Percentiles rank a stretch among this genome's conserved stretches.
phyloP scores from a whole-genome alignment of 176 grass and related monocot genomes.

The Urochloa ruziziensis region DNA sequence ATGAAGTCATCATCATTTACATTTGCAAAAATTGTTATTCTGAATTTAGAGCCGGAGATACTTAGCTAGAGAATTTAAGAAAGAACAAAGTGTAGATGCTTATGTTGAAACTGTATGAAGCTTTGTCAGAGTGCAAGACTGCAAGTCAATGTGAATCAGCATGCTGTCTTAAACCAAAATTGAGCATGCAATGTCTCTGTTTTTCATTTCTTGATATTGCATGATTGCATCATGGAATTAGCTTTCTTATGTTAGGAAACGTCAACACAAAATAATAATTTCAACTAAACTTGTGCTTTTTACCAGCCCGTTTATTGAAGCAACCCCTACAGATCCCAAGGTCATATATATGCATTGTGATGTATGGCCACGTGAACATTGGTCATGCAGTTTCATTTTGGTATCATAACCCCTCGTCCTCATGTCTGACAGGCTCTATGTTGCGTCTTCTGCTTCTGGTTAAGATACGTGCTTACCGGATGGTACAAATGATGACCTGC shows the following conservation, averaged over 20 bases:
- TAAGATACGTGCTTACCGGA: slow-evolving; percentile 86
- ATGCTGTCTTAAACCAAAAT: neutral
- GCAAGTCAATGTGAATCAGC: neutral
- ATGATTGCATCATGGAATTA: neutral
- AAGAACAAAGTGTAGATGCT: neutral
- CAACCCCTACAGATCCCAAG: neutral
- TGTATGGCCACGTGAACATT: neutral
- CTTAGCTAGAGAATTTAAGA: neutral
- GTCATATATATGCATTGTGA: neutral
- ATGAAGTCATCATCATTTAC: neutral
- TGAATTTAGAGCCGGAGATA: neutral
- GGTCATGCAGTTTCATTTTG: neutral
- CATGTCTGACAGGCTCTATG: slow-evolving; percentile 65
- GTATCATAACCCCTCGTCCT: slow-evolving; percentile 13
- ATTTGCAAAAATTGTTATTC: slow-evolving; percentile 22
- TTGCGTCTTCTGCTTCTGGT: slow-evolving; percentile 84
- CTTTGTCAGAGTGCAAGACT: neutral
- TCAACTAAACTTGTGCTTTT: neutral
- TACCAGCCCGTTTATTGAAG: neutral
- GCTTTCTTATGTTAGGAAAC: neutral
- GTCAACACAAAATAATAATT: neutral
- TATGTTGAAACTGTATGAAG: neutral
- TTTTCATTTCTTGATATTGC: neutral
- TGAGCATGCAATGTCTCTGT: neutral
- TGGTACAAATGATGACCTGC: slow-evolving; percentile 83